Conservation (phyloP, 2,329 filamentous ascomycete genomes). For the Epicoccum sorghinum region DNA sequence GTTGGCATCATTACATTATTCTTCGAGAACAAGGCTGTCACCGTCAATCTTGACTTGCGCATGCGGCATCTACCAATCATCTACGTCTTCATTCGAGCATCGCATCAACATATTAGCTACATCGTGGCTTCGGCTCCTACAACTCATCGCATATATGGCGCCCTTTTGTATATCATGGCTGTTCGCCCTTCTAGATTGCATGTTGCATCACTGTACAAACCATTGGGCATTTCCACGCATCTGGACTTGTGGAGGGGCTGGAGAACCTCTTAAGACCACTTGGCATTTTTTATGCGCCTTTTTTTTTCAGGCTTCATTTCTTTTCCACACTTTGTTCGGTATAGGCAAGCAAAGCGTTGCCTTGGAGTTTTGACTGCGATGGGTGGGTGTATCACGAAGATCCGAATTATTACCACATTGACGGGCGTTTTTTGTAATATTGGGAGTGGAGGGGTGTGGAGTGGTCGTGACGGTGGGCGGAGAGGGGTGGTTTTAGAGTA, state of each 20-base stretch:
- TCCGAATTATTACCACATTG: slow-evolving; percentile 15
- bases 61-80: not conserved
- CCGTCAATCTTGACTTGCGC: not conserved
- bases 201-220: slow-evolving; percentile 32
- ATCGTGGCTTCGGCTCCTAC: slow-evolving; percentile 14
- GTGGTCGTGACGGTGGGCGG: not conserved
- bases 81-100: slow-evolving; percentile 12
- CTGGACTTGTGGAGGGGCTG: slow-evolving; percentile 3
- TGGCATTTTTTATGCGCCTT: slow-evolving; percentile 7
- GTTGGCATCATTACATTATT: not conserved
- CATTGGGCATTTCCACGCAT: slow-evolving; percentile 16
- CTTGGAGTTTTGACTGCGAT: slow-evolving; percentile 8
- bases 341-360: slow-evolving; percentile 5
- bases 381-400: slow-evolving; percentile 7
- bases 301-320: not conserved
- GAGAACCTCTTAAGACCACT: not conserved
- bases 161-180: slow-evolving; percentile 35
- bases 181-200: slow-evolving; percentile 19
- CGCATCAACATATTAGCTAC: slow-evolving; percentile 9
- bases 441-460: not conserved
- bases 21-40: not conserved
- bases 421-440: slow-evolving; percentile 16
- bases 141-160: slow-evolving; percentile 25
- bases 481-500: not conserved
- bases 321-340: not conserved